Conservation (phyloP, 139 green algal genomes). For the Micractinium sp. region DNA sequence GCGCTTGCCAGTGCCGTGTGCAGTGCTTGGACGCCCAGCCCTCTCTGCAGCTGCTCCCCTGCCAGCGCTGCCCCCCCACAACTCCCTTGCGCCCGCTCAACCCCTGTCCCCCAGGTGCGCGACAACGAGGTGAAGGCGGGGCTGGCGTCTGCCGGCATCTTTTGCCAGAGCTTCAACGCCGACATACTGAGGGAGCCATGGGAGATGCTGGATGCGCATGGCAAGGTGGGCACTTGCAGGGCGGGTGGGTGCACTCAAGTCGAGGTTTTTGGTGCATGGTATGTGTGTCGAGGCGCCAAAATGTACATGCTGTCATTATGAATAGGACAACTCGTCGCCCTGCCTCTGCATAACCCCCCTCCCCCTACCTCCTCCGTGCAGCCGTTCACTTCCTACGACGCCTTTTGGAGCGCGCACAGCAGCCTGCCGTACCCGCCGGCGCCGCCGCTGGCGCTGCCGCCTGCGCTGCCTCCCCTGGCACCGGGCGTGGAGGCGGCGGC, state of each 20-base stretch:
- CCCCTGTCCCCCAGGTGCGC: slow-evolving; percentile 32
- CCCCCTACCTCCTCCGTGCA: not conserved
- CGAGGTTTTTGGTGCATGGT: no score
- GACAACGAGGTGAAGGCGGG: slow-evolving; percentile 84
- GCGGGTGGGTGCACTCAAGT: no score
- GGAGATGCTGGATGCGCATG: slow-evolving; percentile 79
- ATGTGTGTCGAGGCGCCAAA: no score
- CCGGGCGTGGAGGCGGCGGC: not conserved
- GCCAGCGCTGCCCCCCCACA: no score
- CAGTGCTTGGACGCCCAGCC: no score
- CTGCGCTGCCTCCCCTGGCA: slow-evolving; percentile 52
- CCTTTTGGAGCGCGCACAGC: slow-evolving; percentile 73
- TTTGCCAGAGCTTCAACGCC: slow-evolving; percentile 80
- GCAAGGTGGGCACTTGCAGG: not conserved
- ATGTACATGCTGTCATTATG: no score
- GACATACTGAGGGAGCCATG: slow-evolving; percentile 94
- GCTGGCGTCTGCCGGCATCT: slow-evolving; percentile 57
- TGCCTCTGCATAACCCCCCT: no score
- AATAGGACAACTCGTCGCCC: no score
- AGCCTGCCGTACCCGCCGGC: slow-evolving; percentile 61
- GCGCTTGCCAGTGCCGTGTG: no score
- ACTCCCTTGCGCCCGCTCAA: not conserved
- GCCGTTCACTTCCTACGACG: slow-evolving; percentile 82
- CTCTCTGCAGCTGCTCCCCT: no score
- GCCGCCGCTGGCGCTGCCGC: slow-evolving; percentile 58